Conservation (phyloP, 2,329 filamentous ascomycete genomes). For the Colletotrichum tofieldiae region DNA sequence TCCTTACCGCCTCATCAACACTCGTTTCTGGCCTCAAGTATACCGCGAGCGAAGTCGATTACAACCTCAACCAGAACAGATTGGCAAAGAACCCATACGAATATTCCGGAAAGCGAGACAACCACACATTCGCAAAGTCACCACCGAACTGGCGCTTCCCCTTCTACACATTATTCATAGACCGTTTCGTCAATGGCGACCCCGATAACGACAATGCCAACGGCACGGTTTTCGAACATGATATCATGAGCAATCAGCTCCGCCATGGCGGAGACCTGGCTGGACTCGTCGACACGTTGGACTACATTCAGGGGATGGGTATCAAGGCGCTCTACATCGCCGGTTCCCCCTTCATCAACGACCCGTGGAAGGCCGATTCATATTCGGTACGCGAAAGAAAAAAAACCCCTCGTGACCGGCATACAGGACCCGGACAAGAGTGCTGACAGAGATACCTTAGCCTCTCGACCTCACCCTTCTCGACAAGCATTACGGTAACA, state of each 20-base stretch:
- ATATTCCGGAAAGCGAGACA: slow-evolving; percentile 71
- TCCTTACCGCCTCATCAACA: slow-evolving; percentile 42
- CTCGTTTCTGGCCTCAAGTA: slow-evolving; percentile 51
- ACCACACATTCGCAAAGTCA: slow-evolving; percentile 67
- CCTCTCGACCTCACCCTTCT: slow-evolving; percentile 74
- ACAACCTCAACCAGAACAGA: slow-evolving; percentile 74
- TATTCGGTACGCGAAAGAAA: slow-evolving; percentile 58
- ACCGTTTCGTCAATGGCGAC: slow-evolving; percentile 76
- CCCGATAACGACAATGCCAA: slow-evolving; percentile 76
- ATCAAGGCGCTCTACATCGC: slow-evolving; percentile 76
- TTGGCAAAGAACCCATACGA: slow-evolving; percentile 69
- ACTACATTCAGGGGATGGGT: slow-evolving; percentile 77
- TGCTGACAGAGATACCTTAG: slow-evolving; percentile 41
- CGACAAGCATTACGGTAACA: slow-evolving; percentile 74
- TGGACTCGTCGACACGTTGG: slow-evolving; percentile 72
- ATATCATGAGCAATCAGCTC: slow-evolving; percentile 73
- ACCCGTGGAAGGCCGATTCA: slow-evolving; percentile 74
- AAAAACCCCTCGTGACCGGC: slow-evolving; percentile 13
- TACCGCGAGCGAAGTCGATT: slow-evolving; percentile 57
- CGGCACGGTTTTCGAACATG: slow-evolving; percentile 73
- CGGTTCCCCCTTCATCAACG: slow-evolving; percentile 75
- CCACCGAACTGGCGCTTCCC: slow-evolving; percentile 77
- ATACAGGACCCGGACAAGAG: slow-evolving; percentile 44
- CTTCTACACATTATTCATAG: slow-evolving; percentile 76
- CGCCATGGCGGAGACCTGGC: slow-evolving; percentile 74